These are phyloP conservation scores for Aphanomyces cochlioides DNA, from an alignment of 352 stramenopile species.

Conservation along the genomic window DNA sequence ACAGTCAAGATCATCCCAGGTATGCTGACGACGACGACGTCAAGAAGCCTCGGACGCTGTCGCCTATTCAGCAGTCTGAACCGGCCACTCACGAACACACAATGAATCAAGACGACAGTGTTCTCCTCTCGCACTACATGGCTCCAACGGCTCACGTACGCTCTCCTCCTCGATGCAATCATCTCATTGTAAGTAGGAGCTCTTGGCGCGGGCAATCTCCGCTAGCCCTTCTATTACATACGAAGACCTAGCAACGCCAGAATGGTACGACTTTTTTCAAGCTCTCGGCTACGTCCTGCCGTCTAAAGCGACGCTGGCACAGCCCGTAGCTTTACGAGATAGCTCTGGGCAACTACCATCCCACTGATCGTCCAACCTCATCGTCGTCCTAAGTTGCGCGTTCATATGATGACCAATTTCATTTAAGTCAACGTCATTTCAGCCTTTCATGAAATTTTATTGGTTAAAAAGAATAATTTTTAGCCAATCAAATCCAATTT, in stretches of 20 bases:
- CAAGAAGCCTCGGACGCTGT: background rate
- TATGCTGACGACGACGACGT: background rate
- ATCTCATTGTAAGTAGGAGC: background rate
- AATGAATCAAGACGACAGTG: background rate
- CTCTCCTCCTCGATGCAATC: background rate
- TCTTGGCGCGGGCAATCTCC: background rate
- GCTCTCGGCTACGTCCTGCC: slow-evolving; percentile 4
- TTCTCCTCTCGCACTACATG: slow-evolving; percentile 5
- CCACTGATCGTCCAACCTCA: background rate
- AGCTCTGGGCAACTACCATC: too few species aligned
- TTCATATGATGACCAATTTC: too few species aligned
- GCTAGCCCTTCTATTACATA: background rate
- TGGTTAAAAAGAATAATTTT: too few species aligned
- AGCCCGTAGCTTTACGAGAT: background rate
- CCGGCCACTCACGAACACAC: background rate
- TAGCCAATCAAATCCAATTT: too few species aligned
- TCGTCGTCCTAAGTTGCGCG: background rate
- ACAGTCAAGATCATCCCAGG: too few species aligned
- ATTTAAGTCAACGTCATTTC: too few species aligned
- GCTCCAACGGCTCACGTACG: slow-evolving; percentile 2
- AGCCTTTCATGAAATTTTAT: too few species aligned
- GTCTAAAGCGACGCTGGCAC: background rate
- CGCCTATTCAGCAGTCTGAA: too few species aligned
- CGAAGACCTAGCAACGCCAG: background rate
- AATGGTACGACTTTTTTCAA: slow-evolving; percentile 8